Evolutionary conservation across 495 filamentous ascomycete species (phyloP), one percentile per base, ranked within the genome.

Genomic region (Cudoniella acicularis): DNA sequence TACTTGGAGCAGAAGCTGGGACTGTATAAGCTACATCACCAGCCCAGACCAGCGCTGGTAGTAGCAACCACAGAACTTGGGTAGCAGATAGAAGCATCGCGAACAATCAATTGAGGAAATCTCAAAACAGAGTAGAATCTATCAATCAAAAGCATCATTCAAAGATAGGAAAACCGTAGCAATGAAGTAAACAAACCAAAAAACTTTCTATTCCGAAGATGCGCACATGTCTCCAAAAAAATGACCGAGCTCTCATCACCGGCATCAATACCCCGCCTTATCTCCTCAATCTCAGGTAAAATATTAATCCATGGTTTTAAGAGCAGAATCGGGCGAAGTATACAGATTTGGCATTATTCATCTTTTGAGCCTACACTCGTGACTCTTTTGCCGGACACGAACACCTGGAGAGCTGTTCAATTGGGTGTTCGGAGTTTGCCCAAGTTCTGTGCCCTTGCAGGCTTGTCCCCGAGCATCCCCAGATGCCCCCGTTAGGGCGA

Each of bases 1-100:
- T 30, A 10, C 21, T 49, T 1, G 64, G 64, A 49, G 64, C 55
- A 45, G 59, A 23, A 1, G 41, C 8, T 0, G 64, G 64, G 23
- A 66, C 25, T 46, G 59, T 57, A 41, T 66, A 66, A 10, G 52
- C 51, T 6, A 64, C 24, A 25, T 55, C 45, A 4, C 46, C 61
- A 47, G 20, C 30, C 3, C 22, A 10, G 17, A 40, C 56, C 6
- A 52, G 40, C 22, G n/a, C 52, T 42, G 40, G 56, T 26, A 55
- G 20, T 23, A 59, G 30, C 20, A 57, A 16, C 56, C 52, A 64
- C 2, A 56, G 20, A 10, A 51, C 13, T 49, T 57, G 43, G 10
- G 1, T 24, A 13, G 41, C 10, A 16, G 46, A 54, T 2, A 57
- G 22, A 23, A 23, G 10, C 45, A 57, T 53, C 8, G 6, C 25